Percentiles rank a stretch among this genome's conserved stretches.
phyloP scores from a whole-genome alignment of 352 stramenopile genomes.

The Phytophthora fragariae region DNA sequence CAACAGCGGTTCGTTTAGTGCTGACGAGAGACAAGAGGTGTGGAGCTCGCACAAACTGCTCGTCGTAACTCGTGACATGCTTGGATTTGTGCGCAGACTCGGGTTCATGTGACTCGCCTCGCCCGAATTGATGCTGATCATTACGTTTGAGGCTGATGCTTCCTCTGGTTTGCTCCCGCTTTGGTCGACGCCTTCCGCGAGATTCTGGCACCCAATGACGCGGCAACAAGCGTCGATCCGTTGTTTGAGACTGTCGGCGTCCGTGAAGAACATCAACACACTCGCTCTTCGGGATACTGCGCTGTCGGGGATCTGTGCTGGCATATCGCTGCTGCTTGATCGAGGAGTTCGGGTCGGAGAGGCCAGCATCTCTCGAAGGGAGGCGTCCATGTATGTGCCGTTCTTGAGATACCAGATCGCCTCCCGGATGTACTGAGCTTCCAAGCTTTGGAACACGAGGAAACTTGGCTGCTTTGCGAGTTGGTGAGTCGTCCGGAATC shows the following conservation, averaged over 20 bases:
- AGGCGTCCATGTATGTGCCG: slow-evolving; percentile 52
- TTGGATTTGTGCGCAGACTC: slow-evolving; percentile 19
- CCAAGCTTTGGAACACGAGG: slow-evolving; percentile 63
- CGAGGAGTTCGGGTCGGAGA: slow-evolving; percentile 7
- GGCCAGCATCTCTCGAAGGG: slow-evolving; percentile 32
- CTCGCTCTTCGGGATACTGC: slow-evolving; percentile 21
- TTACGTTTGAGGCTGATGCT: slow-evolving; percentile 35
- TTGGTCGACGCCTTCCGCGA: slow-evolving; percentile 21
- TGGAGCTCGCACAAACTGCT: slow-evolving; percentile 50
- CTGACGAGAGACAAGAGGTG: slow-evolving; percentile 26
- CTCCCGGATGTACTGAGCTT: slow-evolving; percentile 70
- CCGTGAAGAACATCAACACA: slow-evolving; percentile 47
- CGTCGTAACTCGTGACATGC: slow-evolving; percentile 10
- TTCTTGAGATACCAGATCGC: slow-evolving; percentile 71
- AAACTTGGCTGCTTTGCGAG: slow-evolving; percentile 65
- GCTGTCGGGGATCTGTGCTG: background rate
- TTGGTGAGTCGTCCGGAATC: slow-evolving; percentile 49
- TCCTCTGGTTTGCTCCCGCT: slow-evolving; percentile 24
- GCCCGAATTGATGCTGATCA: slow-evolving; percentile 24
- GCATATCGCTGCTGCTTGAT: slow-evolving; percentile 3
- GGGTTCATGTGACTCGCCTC: slow-evolving; percentile 24
- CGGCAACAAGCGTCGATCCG: slow-evolving; percentile 57
- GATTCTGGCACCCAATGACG: slow-evolving; percentile 56
- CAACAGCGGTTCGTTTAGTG: slow-evolving; percentile 37
- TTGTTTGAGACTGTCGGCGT: slow-evolving; percentile 48